Base-by-base conservation (phyloP, 2,329 filamentous ascomycete genomes). In the Lecanicillium sp. region DNA sequence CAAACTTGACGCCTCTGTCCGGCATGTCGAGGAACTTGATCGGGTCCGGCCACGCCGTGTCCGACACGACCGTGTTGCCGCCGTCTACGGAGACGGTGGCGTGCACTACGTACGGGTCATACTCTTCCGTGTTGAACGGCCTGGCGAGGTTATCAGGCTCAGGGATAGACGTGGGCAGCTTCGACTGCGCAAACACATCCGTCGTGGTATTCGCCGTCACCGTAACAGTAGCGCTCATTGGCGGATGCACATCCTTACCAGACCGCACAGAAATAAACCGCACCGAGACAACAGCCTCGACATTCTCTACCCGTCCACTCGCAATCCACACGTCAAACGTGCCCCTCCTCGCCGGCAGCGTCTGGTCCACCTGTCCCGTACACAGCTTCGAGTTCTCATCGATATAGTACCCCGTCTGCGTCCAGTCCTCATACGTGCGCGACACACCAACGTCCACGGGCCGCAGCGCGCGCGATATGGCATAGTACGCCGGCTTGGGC, bases 31-130 rank as follows among this genome's bases (percentile, higher is more conserved):
- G 53, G 44, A 78, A 79, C 55, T 81, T 81, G 36, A 81, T 46
- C 1, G 77, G 77, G 34, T 81, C 72, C 1, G 77, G 76, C 76
- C 77, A 81, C 20, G 73, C 71, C 11, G 66, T 60, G 41, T 74
- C 71, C 12, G 65, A 57, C 4, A 72, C 64, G 2, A 74, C 51
- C 13, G 65, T 51, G 14, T 55, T 43, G 1, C 59, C 65, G 13
- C 33, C 49, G 3, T 60, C 51, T 5, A 60, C 45, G 7, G 58
- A 48, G 3, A 77, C 48, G 20, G 62, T 61, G 2, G 65, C 66
- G 8, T 65, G 59, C 17, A 75, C 65, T 3, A 76, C 64, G n/a
- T 65, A 68, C 1, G 65, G 65, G 18, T 64, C 57, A 39, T 66
- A 60, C 14, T 63, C 54, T 19, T 55, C 55, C 0, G 59, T 43